These are phyloP conservation scores for Colletotrichum spaethianum DNA, from an alignment of 2,329 filamentous ascomycete genomes.

Conservation along the genomic window DNA sequence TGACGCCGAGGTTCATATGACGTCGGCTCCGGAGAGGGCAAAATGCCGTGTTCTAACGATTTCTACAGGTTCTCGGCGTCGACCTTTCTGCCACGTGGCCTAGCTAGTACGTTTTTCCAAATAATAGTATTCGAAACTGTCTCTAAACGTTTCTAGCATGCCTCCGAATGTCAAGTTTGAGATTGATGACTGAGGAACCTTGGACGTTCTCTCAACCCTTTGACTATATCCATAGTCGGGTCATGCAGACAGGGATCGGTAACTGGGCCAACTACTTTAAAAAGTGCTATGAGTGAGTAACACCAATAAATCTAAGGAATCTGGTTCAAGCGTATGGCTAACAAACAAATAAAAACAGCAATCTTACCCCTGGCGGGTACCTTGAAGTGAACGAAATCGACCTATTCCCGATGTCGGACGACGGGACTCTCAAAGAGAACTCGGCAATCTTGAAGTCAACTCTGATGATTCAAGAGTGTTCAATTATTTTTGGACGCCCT, in stretches of 20 bases:
- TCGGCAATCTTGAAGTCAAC: conserved; percentile 9
- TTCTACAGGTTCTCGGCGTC: conserved; percentile 60
- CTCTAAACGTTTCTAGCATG: conserved; percentile 45
- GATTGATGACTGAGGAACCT: conserved; percentile 56
- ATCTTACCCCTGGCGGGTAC: conserved; percentile 59
- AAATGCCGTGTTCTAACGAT: neutral
- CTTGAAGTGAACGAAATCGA: conserved; percentile 59
- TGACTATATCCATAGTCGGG: conserved; percentile 44
- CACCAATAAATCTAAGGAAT: neutral
- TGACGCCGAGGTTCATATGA: conserved; percentile 44
- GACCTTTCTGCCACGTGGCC: conserved; percentile 71
- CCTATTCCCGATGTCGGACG: conserved; percentile 55
- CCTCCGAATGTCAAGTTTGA: conserved; percentile 62
- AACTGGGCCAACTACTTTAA: conserved; percentile 43
- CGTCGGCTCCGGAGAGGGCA: too few species aligned
- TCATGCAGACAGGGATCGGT: conserved; percentile 41
- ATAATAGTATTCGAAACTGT: neutral
- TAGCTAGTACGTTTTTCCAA: conserved; percentile 58
- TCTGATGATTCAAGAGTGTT: neutral
- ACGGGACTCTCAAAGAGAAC: conserved; percentile 51
- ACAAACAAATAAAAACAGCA: conserved; percentile 36
- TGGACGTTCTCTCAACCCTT: conserved; percentile 54
- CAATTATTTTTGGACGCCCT: conserved; percentile 46
- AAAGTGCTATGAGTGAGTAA: conserved; percentile 31
- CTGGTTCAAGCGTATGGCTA: neutral